phyloP scores from a whole-genome alignment of 805 yeast species.

The Sugiyamaella boreocaroliniensis region DNA sequence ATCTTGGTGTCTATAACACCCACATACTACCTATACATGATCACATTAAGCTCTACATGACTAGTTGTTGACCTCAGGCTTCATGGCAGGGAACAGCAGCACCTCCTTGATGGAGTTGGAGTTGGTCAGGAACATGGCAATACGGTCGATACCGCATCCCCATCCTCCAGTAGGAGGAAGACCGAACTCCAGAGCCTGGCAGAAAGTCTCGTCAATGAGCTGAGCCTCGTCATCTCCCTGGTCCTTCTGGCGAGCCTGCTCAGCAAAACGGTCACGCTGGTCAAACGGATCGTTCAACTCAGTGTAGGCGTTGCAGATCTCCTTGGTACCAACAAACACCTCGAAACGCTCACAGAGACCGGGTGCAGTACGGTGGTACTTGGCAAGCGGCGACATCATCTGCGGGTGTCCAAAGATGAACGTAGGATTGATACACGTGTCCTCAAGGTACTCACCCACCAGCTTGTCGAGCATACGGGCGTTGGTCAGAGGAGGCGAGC shows the following conservation, averaged over 20 bases:
- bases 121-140: slow-evolving; percentile 96
- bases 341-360: slow-evolving; percentile 98
- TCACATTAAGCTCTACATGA: neutral
- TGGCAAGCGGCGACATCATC: slow-evolving; percentile 99
- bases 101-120: slow-evolving; percentile 97
- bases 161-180: slow-evolving; percentile 99
- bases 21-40: neutral
- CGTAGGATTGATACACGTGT: slow-evolving; percentile 90
- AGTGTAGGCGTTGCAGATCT: slow-evolving; percentile 96
- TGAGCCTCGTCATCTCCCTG: slow-evolving; percentile 99
- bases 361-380: slow-evolving; percentile 83
- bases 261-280: slow-evolving; percentile 95
- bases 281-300: slow-evolving; percentile 99
- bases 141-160: slow-evolving; percentile 99
- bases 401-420: slow-evolving; percentile 98
- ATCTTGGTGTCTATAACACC: neutral
- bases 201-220: slow-evolving; percentile 91
- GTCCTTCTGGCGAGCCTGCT: slow-evolving; percentile 96
- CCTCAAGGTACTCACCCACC: slow-evolving; percentile 90
- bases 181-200: slow-evolving; percentile 96
- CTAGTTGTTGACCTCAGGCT: slow-evolving; percentile 62
- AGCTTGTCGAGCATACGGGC: slow-evolving; percentile 98
- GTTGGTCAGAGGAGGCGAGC: slow-evolving; percentile 88
- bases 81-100: slow-evolving; percentile 94
- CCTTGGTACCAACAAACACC: slow-evolving; percentile 97